phyloP scores from a whole-genome alignment of 441 rosid species.

The Metrosideros polymorpha region DNA sequence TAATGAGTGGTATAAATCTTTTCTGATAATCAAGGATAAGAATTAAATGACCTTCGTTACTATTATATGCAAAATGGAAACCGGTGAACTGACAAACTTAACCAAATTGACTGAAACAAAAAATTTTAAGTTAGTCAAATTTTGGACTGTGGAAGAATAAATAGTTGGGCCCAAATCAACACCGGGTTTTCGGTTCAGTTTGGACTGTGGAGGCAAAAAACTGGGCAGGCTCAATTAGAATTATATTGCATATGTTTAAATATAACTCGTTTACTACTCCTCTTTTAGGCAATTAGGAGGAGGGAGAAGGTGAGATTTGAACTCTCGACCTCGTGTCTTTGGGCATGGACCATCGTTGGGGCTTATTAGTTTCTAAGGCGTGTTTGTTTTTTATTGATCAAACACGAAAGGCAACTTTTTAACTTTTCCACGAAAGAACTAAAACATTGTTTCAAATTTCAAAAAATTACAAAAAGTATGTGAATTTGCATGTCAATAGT shows the following conservation, averaged over 20 bases:
- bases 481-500: neutral
- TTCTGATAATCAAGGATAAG: neutral
- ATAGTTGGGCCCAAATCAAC: neutral
- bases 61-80: neutral
- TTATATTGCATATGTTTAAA: neutral
- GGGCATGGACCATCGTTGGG: neutral
- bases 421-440: neutral
- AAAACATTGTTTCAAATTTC: neutral
- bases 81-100: neutral
- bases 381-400: neutral
- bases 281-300: neutral
- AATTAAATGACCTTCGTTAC: neutral
- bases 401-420: neutral
- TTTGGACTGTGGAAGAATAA: neutral
- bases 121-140: neutral
- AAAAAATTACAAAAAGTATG: neutral
- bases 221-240: neutral
- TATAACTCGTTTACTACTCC: neutral
- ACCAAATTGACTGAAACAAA: neutral
- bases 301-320: neutral
- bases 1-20: slow-evolving; percentile 40
- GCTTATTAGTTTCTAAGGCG: neutral
- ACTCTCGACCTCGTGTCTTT: neutral
- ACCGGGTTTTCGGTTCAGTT: neutral
- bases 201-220: neutral